phyloP scores from a whole-genome alignment of 306 rosid genomes.

The Glycyrrhiza uralensis region DNA sequence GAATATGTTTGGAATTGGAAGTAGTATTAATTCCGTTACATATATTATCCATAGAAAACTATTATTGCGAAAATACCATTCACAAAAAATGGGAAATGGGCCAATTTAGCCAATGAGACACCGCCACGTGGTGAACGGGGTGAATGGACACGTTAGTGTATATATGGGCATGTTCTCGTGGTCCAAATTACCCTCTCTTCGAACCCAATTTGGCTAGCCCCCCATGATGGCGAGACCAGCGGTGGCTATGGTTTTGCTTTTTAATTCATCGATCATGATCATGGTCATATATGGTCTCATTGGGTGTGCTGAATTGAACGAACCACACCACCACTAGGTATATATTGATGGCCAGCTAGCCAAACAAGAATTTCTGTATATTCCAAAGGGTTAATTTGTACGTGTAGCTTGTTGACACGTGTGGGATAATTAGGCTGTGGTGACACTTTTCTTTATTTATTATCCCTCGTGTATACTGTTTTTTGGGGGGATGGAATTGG shows the following conservation, averaged over 20 bases:
- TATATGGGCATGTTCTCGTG: constrained; percentile 35
- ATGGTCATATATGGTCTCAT: constrained; percentile 1
- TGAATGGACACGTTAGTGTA: constrained; percentile 17
- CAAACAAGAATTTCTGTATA: constrained; percentile 52
- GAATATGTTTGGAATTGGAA: constrained; percentile 55
- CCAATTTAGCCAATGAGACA: not conserved
- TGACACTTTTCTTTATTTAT: no score
- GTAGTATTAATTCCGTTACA: constrained; percentile 36
- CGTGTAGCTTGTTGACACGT: constrained; percentile 19
- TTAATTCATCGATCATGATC: no score
- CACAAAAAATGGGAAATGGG: not conserved
- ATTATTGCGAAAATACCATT: not conserved
- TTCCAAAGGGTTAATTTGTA: constrained; percentile 24
- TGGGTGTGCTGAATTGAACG: not conserved
- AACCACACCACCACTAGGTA: constrained; percentile 24
- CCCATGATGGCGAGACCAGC: constrained; percentile 48
- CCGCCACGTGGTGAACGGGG: constrained; percentile 7
- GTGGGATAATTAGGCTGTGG: constrained; percentile 17
- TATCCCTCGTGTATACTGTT: not conserved
- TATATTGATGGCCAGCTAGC: constrained; percentile 50
- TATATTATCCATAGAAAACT: constrained; percentile 22
- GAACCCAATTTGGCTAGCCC: constrained; percentile 7
- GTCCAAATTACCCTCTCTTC: constrained; percentile 42
- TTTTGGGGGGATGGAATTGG: not conserved
- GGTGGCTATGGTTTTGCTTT: constrained; percentile 33